Evolutionary conservation across 148 eudicot species (phyloP).

Genomic region (Limonium bicolor): DNA sequence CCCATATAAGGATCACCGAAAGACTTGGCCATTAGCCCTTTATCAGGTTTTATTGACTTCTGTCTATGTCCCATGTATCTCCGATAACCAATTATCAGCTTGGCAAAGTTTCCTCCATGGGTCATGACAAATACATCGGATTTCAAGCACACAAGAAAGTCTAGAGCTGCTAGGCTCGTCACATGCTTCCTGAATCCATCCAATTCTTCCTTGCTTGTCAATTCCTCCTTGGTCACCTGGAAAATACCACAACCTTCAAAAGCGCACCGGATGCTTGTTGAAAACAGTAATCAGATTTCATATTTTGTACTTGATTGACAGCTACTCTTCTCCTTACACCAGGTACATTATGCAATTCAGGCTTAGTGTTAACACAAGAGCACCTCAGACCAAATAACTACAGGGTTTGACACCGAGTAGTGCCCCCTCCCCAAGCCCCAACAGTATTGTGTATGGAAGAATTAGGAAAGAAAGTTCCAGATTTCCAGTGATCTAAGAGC

Average conservation of each 20-base stretch:
- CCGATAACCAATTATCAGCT: slow-evolving; percentile 74
- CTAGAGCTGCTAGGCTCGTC: slow-evolving; percentile 91
- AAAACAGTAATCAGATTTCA: no score
- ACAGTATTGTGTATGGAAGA: no score
- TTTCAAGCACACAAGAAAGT: slow-evolving; percentile 89
- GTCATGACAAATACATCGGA: slow-evolving; percentile 98
- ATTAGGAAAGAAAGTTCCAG: no score
- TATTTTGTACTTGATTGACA: no score
- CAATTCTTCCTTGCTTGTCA: slow-evolving; percentile 70
- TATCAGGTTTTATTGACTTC: slow-evolving; percentile 94
- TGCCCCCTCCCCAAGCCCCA: no score
- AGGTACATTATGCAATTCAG: no score
- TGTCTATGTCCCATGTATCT: slow-evolving; percentile 80
- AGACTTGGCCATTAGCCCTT: slow-evolving; percentile 92
- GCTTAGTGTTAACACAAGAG: no score
- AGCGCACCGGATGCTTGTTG: no score
- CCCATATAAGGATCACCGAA: slow-evolving; percentile 98
- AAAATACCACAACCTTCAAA: background rate
- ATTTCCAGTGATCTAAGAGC: no score
- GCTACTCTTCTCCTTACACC: no score
- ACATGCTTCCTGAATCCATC: slow-evolving; percentile 89
- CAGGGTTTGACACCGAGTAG: no score
- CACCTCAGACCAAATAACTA: no score
- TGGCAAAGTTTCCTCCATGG: slow-evolving; percentile 96
- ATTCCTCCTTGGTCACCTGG: slow-evolving; percentile 95